Evolutionary conservation across 164 flowering plant species (phyloP).

Genomic region (Cinnamomum chago): DNA sequence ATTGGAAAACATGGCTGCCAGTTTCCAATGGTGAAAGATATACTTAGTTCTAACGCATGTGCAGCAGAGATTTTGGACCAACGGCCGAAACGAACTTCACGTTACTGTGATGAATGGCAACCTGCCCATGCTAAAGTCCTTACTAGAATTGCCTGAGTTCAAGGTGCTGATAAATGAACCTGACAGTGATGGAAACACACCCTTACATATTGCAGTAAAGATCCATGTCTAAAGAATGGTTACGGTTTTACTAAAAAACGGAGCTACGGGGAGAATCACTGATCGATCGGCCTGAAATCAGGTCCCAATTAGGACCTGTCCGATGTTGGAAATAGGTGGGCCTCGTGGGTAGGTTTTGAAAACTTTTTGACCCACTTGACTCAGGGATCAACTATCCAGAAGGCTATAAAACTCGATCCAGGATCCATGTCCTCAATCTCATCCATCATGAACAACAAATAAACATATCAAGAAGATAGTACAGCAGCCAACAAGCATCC

Average conservation of each 20-base stretch:
- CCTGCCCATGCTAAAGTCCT: not conserved
- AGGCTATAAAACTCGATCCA: no score
- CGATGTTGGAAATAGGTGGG: no score
- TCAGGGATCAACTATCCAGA: no score
- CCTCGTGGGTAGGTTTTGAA: no score
- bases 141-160: not conserved
- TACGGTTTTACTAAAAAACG: not conserved
- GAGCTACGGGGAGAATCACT: not conserved
- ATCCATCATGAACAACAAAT: no score
- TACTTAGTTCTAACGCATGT: not conserved
- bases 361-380: no score
- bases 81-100: conserved; percentile 11
- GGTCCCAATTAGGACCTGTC: no score
- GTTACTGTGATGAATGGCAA: not conserved
- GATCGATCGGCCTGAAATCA: no score
- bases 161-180: not conserved
- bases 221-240: conserved; percentile 5
- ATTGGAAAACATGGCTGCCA: not conserved
- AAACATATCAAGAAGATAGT: no score
- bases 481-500: no score
- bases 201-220: conserved; percentile 18
- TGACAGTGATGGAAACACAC: conserved; percentile 13
- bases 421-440: no score
- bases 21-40: not conserved
- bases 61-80: not conserved